Percentiles rank a stretch among this genome's conserved stretches.
These are phyloP conservation scores for Lenzites betulinus DNA, from an alignment of 768 basidiomycete species.

Conservation along the genomic window DNA sequence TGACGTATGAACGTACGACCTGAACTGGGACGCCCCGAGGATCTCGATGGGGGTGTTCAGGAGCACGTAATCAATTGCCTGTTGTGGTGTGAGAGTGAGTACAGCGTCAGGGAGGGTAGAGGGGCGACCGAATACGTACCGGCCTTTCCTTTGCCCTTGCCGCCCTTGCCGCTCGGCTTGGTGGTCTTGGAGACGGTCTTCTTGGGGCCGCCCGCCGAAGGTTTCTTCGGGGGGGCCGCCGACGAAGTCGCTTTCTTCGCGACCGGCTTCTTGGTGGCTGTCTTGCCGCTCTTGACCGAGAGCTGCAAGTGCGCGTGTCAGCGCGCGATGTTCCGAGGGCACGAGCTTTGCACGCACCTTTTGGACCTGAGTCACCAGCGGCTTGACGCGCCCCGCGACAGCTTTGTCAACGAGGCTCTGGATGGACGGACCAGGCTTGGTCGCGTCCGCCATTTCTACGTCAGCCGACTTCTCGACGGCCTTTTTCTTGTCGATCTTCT, in stretches of 20 bases:
- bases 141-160: not conserved
- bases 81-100: not conserved
- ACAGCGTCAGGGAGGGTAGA: not conserved
- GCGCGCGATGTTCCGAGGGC: not conserved
- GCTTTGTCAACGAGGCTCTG: conserved; percentile 11
- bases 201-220: no score
- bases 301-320: not conserved
- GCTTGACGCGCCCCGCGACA: not conserved
- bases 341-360: not conserved
- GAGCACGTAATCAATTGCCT: not conserved
- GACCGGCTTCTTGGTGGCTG: not conserved
- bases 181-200: not conserved
- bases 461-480: not conserved
- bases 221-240: not conserved
- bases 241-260: not conserved
- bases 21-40: not conserved
- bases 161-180: not conserved
- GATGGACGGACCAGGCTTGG: not conserved
- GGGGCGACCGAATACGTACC: not conserved
- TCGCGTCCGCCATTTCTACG: not conserved
- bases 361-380: not conserved
- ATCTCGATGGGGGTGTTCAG: not conserved
- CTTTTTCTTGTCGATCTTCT: not conserved
- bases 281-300: not conserved
- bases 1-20: not conserved